Evolutionary conservation across 108 stramenopile genomes (phyloP), one percentile per base, ranked within the genome.

Genomic region (Aurantiochytrium sp.): DNA sequence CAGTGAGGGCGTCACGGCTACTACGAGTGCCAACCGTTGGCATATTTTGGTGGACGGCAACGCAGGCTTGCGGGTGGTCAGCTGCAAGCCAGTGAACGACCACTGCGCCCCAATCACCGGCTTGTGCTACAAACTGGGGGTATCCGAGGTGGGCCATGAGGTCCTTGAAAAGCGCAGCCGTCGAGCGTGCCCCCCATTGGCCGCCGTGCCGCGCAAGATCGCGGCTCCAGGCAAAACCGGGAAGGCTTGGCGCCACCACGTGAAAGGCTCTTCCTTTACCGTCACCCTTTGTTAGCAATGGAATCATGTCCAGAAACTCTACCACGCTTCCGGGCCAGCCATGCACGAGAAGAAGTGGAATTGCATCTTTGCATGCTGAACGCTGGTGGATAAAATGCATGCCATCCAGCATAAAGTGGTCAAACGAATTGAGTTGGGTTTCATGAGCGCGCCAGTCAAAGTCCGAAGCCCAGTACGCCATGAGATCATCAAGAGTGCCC

Each of bases 241-340:
- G 76, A 6, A 83, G 51, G 51, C 76, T 83, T 4, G 76, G 76
- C n/a, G 76, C 76, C 19, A 83, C 76, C n/a, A 83, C 51, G 76
- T 83, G 76, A 45, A 83, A 83, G 49, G 72, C 21, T 35, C 25
- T 69, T 10, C 10, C 16, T 16, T 57, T 16, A 1, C 28, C 49
- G 51, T 12, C 6, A 23, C 51, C 76, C 45, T 83, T 12, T 18
- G 51, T 83, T 6, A 83, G 76, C 51, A 53, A 3, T 43, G 76
- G 76, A 53, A 83, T 83, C 0, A 83, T 47, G 25, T 83, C 51
- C 10, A 47, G 45, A 35, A 83, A 83, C 51, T 83, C 76, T 1
- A 83, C 45, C 45, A 83, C 51, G 76, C 76, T 83, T 6, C 76
- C 76, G 6, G 76, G 76, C 76, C 76, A 83, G 49, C 76, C 76